Conservation (phyloP, 2,329 filamentous ascomycete species). For the Anisogramma anomala region DNA sequence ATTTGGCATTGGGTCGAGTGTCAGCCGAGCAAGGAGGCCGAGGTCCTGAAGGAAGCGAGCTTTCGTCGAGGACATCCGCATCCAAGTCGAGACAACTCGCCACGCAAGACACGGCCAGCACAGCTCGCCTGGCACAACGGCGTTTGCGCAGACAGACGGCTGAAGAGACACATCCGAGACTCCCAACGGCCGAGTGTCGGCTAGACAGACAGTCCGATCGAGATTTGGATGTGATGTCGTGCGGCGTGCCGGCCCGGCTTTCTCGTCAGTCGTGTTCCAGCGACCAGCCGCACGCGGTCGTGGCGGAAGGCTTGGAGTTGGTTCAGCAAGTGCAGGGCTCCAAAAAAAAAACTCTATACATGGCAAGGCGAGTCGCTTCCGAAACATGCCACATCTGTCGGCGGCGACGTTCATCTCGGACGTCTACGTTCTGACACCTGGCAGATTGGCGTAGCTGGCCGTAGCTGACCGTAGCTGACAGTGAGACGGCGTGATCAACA, state of each 20-base stretch:
- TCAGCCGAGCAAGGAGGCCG: no score
- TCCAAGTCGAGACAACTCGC: neutral
- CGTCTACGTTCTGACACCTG: slow-evolving; percentile 12
- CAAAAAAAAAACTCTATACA: no score
- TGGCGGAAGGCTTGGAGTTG: no score
- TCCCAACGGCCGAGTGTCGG: slow-evolving; percentile 7
- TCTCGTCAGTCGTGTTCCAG: neutral
- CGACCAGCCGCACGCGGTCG: neutral
- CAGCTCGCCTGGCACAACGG: neutral
- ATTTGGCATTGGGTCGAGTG: no score
- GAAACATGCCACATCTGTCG: neutral
- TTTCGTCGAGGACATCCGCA: no score
- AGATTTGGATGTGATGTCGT: neutral
- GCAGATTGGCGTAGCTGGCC: neutral
- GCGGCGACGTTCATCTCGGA: neutral
- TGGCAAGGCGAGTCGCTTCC: no score
- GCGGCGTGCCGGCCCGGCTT: neutral
- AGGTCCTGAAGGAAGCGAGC: no score
- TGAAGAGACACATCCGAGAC: slow-evolving; percentile 8
- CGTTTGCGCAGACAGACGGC: neutral
- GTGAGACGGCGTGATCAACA: neutral
- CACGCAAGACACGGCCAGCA: slow-evolving; percentile 5
- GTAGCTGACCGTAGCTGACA: neutral
- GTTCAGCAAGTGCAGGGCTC: no score
- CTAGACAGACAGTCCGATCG: slow-evolving; percentile 1